Evolutionary conservation across 805 yeast species (phyloP).

Genomic region (Lipomyces kockii): DNA sequence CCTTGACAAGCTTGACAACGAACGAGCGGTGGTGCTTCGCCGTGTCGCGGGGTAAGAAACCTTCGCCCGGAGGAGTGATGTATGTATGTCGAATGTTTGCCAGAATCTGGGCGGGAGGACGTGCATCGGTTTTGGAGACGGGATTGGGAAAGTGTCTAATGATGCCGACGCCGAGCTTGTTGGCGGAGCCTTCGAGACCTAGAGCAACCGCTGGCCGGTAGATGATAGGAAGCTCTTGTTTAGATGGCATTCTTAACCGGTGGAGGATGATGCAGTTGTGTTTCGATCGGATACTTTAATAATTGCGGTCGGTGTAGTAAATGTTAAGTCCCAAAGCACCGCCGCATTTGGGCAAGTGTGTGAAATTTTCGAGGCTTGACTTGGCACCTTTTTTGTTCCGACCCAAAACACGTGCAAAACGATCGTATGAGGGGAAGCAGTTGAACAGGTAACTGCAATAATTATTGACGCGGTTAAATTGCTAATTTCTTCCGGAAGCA

Average conservation of each 20-base stretch:
- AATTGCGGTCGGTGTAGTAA: not conserved
- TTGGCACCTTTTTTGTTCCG: no score
- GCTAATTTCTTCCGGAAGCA: not conserved
- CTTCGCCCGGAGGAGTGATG: slow-evolving; percentile 97
- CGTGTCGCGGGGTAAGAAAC: slow-evolving; percentile 93
- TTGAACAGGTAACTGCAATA: no score
- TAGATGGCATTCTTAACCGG: slow-evolving; percentile 17
- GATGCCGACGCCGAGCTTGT: slow-evolving; percentile 92
- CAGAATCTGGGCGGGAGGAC: slow-evolving; percentile 63
- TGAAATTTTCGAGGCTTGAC: no score
- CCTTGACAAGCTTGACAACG: slow-evolving; percentile 78
- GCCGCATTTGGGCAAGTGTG: no score
- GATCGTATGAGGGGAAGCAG: no score
- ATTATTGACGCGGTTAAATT: no score
- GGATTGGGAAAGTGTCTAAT: slow-evolving; percentile 73
- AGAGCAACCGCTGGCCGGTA: slow-evolving; percentile 57
- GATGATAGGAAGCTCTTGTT: not conserved
- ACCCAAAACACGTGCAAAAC: no score
- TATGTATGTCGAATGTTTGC: slow-evolving; percentile 95
- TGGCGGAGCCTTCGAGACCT: slow-evolving; percentile 97
- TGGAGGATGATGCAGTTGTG: no score
- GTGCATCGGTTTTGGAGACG: slow-evolving; percentile 47
- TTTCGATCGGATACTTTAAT: no score
- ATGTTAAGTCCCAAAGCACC: not conserved
- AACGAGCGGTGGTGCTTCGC: slow-evolving; percentile 96